These are phyloP conservation scores for Gigaspora rosea DNA, from an alignment of 192 early-diverging fungal genomes.

Conservation along the genomic window DNA sequence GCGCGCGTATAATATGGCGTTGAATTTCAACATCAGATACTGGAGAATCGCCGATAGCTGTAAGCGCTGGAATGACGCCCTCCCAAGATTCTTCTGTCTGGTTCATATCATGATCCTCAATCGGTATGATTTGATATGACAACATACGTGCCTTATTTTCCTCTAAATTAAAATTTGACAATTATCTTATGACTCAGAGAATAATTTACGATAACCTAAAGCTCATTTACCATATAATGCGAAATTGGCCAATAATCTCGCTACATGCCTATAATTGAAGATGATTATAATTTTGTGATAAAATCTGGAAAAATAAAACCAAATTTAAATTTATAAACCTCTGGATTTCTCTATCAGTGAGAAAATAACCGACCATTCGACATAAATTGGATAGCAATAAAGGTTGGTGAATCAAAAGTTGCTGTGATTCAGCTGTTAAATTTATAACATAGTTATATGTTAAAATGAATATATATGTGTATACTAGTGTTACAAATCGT, in stretches of 20 bases:
- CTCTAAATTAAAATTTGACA: not conserved
- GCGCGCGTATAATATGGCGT: conserved; percentile 55
- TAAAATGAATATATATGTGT: not conserved
- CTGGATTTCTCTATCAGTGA: conserved; percentile 53
- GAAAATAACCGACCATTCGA: conserved; percentile 42
- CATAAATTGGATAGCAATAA: conserved; percentile 48
- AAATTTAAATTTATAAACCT: conserved; percentile 26
- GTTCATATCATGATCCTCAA: conserved; percentile 25
- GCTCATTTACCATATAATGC: conserved; percentile 50
- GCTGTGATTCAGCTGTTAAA: conserved; percentile 44
- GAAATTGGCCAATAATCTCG: conserved; percentile 55
- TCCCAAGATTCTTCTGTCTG: not conserved
- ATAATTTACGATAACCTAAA: not conserved
- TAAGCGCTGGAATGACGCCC: conserved; percentile 38
- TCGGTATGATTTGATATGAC: conserved; percentile 16
- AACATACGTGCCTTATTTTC: not conserved
- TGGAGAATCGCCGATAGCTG: conserved; percentile 41
- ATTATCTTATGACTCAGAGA: not conserved
- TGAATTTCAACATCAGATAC: conserved; percentile 49
- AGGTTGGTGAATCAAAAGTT: conserved; percentile 53
- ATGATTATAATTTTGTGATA: too few species aligned
- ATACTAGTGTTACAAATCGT: not conserved
- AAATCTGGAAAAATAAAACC: not conserved
- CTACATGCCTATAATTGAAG: conserved; percentile 46
- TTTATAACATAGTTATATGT: not conserved